phyloP scores from a whole-genome alignment of 2,329 filamentous ascomycete genomes.

The Phialocephala subalpina region DNA sequence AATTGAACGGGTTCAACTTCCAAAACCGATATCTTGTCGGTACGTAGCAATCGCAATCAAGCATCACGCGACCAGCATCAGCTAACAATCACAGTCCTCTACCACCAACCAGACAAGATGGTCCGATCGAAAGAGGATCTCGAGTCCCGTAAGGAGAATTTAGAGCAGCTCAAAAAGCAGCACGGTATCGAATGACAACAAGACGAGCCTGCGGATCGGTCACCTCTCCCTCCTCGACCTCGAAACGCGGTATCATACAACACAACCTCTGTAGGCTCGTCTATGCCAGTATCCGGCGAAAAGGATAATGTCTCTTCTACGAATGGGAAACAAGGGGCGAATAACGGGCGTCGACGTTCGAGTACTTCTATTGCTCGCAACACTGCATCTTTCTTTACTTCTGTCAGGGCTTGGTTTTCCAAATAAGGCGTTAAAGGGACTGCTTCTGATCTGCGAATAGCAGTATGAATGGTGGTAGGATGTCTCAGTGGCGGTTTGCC shows the following conservation, averaged over 20 bases:
- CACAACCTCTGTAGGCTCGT: conserved; percentile 35
- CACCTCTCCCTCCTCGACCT: conserved; percentile 26
- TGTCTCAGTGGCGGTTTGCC: conserved; percentile 12
- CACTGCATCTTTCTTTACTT: conserved; percentile 39
- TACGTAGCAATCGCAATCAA: conserved; percentile 57
- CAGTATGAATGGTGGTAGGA: conserved; percentile 19
- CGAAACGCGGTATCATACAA: conserved; percentile 31
- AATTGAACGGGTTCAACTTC: conserved; percentile 99
- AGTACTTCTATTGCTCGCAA: conserved; percentile 24
- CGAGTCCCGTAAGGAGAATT: conserved; percentile 91
- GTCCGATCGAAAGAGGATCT: conserved; percentile 91
- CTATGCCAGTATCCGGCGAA: conserved; percentile 48
- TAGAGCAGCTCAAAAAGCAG: conserved; percentile 97
- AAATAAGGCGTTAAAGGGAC: conserved; percentile 35
- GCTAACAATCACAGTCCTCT: conserved; percentile 61
- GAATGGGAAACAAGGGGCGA: conserved; percentile 20
- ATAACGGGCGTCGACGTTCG: conserved; percentile 30
- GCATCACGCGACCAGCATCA: conserved; percentile 22
- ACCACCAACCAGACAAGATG: conserved; percentile 83
- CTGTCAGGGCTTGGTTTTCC: conserved; percentile 38
- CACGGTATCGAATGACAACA: conserved; percentile 98
- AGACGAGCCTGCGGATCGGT: conserved; percentile 69
- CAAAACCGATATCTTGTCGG: conserved; percentile 99
- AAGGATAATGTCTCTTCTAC: conserved; percentile 32
- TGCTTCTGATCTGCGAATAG: conserved; percentile 10